Conservation (phyloP, 176 grass and related monocot species). For the Avena sativa region DNA sequence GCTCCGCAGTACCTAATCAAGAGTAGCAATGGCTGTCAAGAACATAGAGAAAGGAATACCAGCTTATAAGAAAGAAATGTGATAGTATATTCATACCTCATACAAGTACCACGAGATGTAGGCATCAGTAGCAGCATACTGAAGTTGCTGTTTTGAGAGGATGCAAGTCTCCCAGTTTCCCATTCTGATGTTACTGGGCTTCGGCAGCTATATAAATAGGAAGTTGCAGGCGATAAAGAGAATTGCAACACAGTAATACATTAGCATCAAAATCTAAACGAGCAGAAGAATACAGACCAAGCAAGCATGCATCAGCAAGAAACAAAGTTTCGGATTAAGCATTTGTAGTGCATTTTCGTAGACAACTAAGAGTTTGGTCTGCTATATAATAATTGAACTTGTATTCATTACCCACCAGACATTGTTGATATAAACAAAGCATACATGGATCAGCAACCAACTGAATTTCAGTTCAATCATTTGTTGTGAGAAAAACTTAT, state of each 20-base stretch:
- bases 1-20: constrained; percentile 51
- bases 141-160: constrained; percentile 73
- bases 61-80: constrained; percentile 14
- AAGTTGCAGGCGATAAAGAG: neutral
- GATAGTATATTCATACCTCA: constrained; percentile 53
- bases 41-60: constrained; percentile 3
- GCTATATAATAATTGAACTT: neutral
- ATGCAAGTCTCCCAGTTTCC: constrained; percentile 88
- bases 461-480: neutral
- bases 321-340: neutral
- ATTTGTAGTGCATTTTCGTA: neutral
- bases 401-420: neutral
- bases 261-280: neutral
- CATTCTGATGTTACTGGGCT: constrained; percentile 86
- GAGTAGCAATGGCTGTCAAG: constrained; percentile 31
- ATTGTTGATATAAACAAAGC: neutral
- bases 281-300: constrained; percentile 1
- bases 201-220: constrained; percentile 68
- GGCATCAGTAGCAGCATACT: constrained; percentile 97
- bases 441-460: neutral
- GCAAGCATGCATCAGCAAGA: constrained; percentile 6
- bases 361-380: neutral
- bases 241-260: constrained; percentile 3
- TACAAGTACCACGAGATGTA: constrained; percentile 91
- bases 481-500: neutral